phyloP scores from a whole-genome alignment of 2,329 filamentous ascomycete species.

The Onygenales sp. region DNA sequence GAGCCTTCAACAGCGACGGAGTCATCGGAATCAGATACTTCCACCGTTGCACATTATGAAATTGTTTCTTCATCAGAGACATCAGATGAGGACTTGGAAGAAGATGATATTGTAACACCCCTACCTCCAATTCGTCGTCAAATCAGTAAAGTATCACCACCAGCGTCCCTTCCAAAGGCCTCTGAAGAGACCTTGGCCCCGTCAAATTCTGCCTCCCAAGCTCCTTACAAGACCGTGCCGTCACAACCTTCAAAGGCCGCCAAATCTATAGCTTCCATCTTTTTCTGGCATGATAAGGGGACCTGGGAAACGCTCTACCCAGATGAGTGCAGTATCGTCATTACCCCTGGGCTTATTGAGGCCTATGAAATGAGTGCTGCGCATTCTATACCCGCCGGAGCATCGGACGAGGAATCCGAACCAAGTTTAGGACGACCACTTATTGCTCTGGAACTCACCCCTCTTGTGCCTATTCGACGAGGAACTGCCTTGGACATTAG shows the following conservation, averaged over 20 bases:
- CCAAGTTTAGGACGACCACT: constrained; percentile 36
- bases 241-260: constrained; percentile 38
- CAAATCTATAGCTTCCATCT: constrained; percentile 51
- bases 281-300: constrained; percentile 54
- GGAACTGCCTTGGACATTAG: constrained; percentile 91
- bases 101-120: constrained; percentile 32
- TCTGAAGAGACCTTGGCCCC: constrained; percentile 55
- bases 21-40: constrained; percentile 47
- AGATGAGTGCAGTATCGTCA: constrained; percentile 53
- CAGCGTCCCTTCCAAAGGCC: constrained; percentile 27
- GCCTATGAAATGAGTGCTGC: constrained; percentile 47
- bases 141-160: constrained; percentile 35
- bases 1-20: constrained; percentile 68
- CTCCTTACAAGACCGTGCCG: constrained; percentile 49
- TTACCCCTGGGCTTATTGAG: constrained; percentile 56
- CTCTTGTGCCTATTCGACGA: constrained; percentile 78
- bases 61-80: constrained; percentile 38
- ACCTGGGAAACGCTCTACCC: constrained; percentile 53
- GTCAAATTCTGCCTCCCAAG: constrained; percentile 74
- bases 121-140: constrained; percentile 21
- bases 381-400: constrained; percentile 13
- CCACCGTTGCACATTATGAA: constrained; percentile 45
- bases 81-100: constrained; percentile 50
- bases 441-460: constrained; percentile 75
- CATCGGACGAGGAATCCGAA: constrained; percentile 9